Percentiles rank a stretch among this genome's conserved stretches.
Evolutionary conservation across 257 asterid genomes (phyloP).

Genomic region (Salvia miltiorrhiza): DNA sequence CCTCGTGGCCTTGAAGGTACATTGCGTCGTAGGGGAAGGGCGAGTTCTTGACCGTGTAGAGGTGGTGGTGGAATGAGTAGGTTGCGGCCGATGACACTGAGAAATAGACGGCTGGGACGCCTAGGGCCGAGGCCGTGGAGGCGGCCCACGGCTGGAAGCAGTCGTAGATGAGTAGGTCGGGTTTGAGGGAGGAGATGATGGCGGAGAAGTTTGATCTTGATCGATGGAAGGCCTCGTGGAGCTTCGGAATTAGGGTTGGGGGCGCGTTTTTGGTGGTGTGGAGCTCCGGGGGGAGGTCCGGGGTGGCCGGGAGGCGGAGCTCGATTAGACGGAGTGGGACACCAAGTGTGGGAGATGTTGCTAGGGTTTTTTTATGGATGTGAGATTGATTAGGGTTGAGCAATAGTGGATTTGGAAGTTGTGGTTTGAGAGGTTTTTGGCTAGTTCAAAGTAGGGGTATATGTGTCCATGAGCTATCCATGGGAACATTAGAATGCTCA

Average conservation of each 20-base stretch:
- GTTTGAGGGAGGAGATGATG: constrained; percentile 26
- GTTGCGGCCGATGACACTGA: constrained; percentile 22
- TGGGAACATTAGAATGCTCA: constrained; percentile 34
- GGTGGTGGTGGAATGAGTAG: constrained; percentile 23
- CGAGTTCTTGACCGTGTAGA: not conserved
- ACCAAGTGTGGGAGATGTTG: not conserved
- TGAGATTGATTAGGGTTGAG: constrained; percentile 10
- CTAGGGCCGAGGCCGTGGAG: constrained; percentile 18
- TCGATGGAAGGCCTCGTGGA: constrained; percentile 17
- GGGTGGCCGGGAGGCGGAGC: constrained; percentile 28
- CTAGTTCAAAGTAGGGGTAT: constrained; percentile 30
- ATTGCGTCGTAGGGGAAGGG: constrained; percentile 34
- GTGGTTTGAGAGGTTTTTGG: constrained; percentile 20
- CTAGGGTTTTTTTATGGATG: constrained; percentile 4
- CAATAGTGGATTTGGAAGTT: constrained; percentile 17
- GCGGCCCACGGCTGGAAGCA: constrained; percentile 41
- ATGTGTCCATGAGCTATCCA: constrained; percentile 39
- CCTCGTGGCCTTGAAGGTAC: constrained; percentile 16
- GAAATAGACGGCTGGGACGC: constrained; percentile 33
- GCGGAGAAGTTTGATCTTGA: constrained; percentile 25
- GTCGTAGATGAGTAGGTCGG: constrained; percentile 37
- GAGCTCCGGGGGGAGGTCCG: constrained; percentile 36
- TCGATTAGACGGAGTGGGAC: constrained; percentile 26
- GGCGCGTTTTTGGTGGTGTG: constrained; percentile 44
- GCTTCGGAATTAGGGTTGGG: constrained; percentile 27